Conservation (phyloP, 257 asterid species). For the Primulina eburnea region DNA sequence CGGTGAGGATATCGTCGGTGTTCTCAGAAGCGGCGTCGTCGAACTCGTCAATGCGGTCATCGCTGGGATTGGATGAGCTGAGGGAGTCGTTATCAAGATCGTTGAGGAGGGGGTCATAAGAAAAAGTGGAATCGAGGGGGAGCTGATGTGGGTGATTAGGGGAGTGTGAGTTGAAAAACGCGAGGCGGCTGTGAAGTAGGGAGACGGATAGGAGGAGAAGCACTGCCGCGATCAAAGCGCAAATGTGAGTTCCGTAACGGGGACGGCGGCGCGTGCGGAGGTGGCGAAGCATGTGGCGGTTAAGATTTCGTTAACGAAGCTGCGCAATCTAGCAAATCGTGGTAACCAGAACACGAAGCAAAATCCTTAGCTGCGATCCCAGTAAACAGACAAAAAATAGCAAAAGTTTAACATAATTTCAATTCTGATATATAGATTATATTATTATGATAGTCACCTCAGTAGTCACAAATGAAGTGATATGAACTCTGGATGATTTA, state of each 20-base stretch:
- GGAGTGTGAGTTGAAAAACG: slow-evolving; percentile 60
- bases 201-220: slow-evolving; percentile 83
- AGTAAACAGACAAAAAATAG: too few species aligned
- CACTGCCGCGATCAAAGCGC: slow-evolving; percentile 61
- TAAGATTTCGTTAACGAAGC: neutral
- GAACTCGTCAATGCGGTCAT: slow-evolving; percentile 91
- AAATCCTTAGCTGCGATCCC: too few species aligned
- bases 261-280: slow-evolving; percentile 84
- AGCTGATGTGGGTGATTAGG: slow-evolving; percentile 40
- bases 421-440: too few species aligned
- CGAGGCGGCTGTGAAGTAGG: slow-evolving; percentile 80
- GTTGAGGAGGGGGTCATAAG: slow-evolving; percentile 63
- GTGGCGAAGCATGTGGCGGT: slow-evolving; percentile 47
- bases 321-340: too few species aligned
- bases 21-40: slow-evolving; percentile 56
- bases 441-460: too few species aligned
- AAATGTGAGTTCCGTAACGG: slow-evolving; percentile 66
- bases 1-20: slow-evolving; percentile 48
- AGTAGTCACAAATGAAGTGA: too few species aligned
- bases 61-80: slow-evolving; percentile 43
- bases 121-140: slow-evolving; percentile 40
- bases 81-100: slow-evolving; percentile 61
- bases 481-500: too few species aligned
- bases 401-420: too few species aligned
- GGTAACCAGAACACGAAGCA: too few species aligned